phyloP scores from a whole-genome alignment of 169 alveolate genomes.

The Plasmodium blacklocki region DNA sequence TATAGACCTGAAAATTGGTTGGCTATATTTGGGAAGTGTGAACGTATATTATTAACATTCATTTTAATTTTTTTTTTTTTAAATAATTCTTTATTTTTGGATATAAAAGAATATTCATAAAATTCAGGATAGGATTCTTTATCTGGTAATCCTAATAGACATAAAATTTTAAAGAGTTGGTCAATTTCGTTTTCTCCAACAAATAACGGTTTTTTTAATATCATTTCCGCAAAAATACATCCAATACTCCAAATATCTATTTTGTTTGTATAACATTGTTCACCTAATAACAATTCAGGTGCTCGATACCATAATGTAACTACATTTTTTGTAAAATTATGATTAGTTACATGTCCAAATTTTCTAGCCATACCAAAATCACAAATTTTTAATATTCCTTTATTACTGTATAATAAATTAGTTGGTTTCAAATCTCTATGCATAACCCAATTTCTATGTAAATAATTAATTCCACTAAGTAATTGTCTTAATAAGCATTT shows the following conservation, averaged over 20 bases:
- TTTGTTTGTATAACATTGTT: slow-evolving; percentile 94
- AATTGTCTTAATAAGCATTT: slow-evolving; percentile 91
- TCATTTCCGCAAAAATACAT: slow-evolving; percentile 94
- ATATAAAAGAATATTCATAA: slow-evolving; percentile 78
- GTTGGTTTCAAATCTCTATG: slow-evolving; percentile 94
- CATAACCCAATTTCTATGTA: slow-evolving; percentile 92
- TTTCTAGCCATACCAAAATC: slow-evolving; percentile 95
- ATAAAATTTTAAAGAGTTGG: slow-evolving; percentile 91
- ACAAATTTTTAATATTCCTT: slow-evolving; percentile 88
- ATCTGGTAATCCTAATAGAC: slow-evolving; percentile 93
- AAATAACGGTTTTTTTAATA: slow-evolving; percentile 91
- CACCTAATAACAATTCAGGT: slow-evolving; percentile 97
- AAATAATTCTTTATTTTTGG: slow-evolving; percentile 75
- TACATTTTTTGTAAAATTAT: slow-evolving; percentile 95
- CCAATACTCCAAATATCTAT: slow-evolving; percentile 98
- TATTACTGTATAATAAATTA: slow-evolving; percentile 89
- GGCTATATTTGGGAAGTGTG: slow-evolving; percentile 52
- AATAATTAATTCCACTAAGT: slow-evolving; percentile 87
- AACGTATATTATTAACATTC: slow-evolving; percentile 78
- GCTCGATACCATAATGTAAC: slow-evolving; percentile 98
- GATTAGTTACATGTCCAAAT: slow-evolving; percentile 89
- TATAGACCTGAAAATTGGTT: slow-evolving; percentile 78
- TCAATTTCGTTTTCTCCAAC: slow-evolving; percentile 91
- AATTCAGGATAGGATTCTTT: slow-evolving; percentile 83
- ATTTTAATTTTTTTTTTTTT: slow-evolving; percentile 78